These are phyloP conservation scores for Tolypocladium inflatum DNA, from an alignment of 2,329 filamentous ascomycete species.

Conservation along the genomic window DNA sequence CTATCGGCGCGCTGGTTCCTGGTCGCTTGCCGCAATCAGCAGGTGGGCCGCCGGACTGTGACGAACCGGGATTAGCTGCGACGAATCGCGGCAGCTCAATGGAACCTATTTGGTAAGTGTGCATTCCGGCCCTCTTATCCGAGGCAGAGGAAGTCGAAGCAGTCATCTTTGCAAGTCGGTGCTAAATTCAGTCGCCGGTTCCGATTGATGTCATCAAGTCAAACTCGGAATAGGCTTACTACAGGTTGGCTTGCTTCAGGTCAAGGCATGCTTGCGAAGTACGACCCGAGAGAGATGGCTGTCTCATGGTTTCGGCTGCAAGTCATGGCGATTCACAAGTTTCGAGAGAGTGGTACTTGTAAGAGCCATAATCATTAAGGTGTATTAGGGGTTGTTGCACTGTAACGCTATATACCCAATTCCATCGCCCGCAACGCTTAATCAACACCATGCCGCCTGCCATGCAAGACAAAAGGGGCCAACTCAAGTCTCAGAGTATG, in stretches of 20 bases:
- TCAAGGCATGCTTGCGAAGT: not conserved
- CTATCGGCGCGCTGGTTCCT: not conserved
- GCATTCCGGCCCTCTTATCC: not conserved
- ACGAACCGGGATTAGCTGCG: not conserved
- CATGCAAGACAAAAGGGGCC: not conserved
- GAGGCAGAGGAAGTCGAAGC: too few species aligned
- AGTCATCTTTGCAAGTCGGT: too few species aligned
- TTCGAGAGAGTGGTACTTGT: not conserved
- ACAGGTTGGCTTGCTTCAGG: not conserved
- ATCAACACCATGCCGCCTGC: not conserved
- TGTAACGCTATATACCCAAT: not conserved
- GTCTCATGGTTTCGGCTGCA: not conserved
- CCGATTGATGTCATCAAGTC: too few species aligned
- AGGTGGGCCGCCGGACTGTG: not conserved
- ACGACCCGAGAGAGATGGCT: not conserved
- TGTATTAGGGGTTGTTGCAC: not conserved
- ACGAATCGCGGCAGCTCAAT: not conserved
- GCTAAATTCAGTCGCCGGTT: too few species aligned
- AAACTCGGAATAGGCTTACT: not conserved
- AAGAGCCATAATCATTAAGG: not conserved
- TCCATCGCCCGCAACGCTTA: not conserved
- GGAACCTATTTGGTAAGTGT: not conserved
- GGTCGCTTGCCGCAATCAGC: not conserved
- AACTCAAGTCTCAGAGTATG: not conserved
- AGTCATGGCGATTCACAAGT: not conserved